These are phyloP conservation scores for Acanthamoeba castellanii DNA, from an alignment of 208 protist genomes.

Conservation along the genomic window DNA sequence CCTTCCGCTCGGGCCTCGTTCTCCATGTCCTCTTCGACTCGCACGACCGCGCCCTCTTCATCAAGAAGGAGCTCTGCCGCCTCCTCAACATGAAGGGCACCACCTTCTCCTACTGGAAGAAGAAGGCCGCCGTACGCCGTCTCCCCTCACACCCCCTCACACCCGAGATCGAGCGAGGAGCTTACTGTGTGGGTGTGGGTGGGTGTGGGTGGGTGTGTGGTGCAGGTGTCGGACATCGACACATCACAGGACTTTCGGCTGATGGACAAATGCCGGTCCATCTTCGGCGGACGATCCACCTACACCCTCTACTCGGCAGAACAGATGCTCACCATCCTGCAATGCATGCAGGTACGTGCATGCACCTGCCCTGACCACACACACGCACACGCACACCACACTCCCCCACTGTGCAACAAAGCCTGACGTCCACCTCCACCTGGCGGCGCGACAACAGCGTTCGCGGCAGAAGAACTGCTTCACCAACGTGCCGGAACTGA, in stretches of 20 bases:
- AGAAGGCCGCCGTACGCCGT: conserved; percentile 11
- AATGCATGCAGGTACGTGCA: conserved; percentile 15
- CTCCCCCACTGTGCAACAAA: no score
- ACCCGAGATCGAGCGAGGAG: no score
- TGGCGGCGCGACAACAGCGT: no score
- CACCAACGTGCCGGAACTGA: neutral
- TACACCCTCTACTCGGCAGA: conserved; percentile 60
- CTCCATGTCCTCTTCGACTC: conserved; percentile 61
- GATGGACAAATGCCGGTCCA: conserved; percentile 68
- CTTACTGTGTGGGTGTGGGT: no score
- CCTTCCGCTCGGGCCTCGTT: neutral
- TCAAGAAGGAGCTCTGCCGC: conserved; percentile 45
- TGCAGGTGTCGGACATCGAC: conserved; percentile 20
- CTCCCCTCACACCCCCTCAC: neutral
- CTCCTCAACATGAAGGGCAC: conserved; percentile 58
- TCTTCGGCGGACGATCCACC: conserved; percentile 34
- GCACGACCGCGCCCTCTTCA: conserved; percentile 21
- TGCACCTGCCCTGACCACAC: no score
- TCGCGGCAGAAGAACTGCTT: conserved; percentile 39
- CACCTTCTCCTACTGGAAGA: conserved; percentile 68
- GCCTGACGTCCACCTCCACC: no score
- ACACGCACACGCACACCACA: no score
- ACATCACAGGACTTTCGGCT: conserved; percentile 49
- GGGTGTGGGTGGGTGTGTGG: neutral
- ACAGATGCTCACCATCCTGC: conserved; percentile 15